Conservation (phyloP, 2,329 filamentous ascomycete species). For the Capronia epimyces region DNA sequence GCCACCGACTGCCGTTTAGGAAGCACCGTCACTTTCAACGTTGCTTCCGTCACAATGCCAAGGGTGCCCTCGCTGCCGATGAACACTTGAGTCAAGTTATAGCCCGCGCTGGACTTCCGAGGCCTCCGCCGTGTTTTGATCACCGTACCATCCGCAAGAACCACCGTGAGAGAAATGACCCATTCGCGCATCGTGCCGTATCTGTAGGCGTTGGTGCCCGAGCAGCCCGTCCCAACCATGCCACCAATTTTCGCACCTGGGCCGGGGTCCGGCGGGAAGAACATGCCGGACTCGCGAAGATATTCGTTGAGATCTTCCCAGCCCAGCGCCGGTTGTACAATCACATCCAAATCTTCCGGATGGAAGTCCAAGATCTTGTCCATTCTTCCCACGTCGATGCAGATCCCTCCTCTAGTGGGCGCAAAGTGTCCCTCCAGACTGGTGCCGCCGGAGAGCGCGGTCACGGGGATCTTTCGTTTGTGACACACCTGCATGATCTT, state of each 20-base stretch:
- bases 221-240: constrained; percentile 49
- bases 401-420: constrained; percentile 74
- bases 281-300: constrained; percentile 66
- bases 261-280: constrained; percentile 88
- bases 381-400: constrained; percentile 82
- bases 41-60: constrained; percentile 85
- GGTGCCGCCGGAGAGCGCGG: constrained; percentile 80
- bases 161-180: constrained; percentile 81
- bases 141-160: constrained; percentile 81
- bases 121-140: constrained; percentile 85
- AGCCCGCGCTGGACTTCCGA: constrained; percentile 83
- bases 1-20: constrained; percentile 77
- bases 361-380: constrained; percentile 71
- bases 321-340: constrained; percentile 74
- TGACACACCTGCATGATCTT: constrained; percentile 85
- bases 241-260: constrained; percentile 90
- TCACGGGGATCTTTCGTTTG: constrained; percentile 71
- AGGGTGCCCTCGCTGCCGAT: constrained; percentile 89
- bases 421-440: constrained; percentile 86
- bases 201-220: constrained; percentile 81
- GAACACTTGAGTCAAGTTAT: constrained; percentile 84
- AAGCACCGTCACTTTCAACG: constrained; percentile 75
- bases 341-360: constrained; percentile 68
- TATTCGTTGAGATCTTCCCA: constrained; percentile 83
- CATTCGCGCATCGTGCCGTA: constrained; percentile 95